Percentiles rank a stretch among this genome's conserved stretches.
These are phyloP conservation scores for Coemansia sp. DNA, from an alignment of 192 early-diverging fungal genomes.

Conservation along the genomic window DNA sequence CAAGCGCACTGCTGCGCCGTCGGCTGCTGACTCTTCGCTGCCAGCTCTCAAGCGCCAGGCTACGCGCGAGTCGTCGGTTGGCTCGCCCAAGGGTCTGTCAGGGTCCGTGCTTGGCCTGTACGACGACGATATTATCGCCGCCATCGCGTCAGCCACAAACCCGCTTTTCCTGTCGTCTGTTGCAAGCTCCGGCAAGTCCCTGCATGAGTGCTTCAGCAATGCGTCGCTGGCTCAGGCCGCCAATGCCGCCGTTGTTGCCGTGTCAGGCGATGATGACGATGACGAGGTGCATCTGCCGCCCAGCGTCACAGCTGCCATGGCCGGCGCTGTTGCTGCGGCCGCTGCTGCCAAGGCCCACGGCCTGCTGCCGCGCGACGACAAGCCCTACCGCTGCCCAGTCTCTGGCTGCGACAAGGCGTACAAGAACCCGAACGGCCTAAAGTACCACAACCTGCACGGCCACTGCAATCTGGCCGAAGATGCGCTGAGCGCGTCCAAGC, in stretches of 20 bases:
- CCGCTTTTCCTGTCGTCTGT: slow-evolving; percentile 49
- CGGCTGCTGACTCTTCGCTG: slow-evolving; percentile 11
- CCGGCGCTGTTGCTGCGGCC: slow-evolving; percentile 46
- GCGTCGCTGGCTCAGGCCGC: slow-evolving; percentile 38
- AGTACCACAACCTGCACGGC: slow-evolving; percentile 97
- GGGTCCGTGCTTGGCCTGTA: slow-evolving; percentile 47
- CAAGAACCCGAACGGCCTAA: slow-evolving; percentile 98
- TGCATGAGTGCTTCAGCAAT: slow-evolving; percentile 13
- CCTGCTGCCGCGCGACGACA: slow-evolving; percentile 60
- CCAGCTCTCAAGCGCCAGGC: slow-evolving; percentile 36
- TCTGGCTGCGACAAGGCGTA: slow-evolving; percentile 91
- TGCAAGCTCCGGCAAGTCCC: slow-evolving; percentile 16
- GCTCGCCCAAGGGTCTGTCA: slow-evolving; percentile 7
- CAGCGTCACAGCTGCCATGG: slow-evolving; percentile 57
- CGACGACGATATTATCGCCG: slow-evolving; percentile 57
- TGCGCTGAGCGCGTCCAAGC: slow-evolving; percentile 61
- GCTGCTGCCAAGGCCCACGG: slow-evolving; percentile 52
- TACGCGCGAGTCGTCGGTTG: slow-evolving; percentile 23
- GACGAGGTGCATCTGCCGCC: slow-evolving; percentile 53
- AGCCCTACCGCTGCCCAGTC: slow-evolving; percentile 88
- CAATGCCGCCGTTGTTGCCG: slow-evolving; percentile 35
- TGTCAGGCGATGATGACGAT: slow-evolving; percentile 41
- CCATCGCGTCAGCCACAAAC: slow-evolving; percentile 53
- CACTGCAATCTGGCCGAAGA: slow-evolving; percentile 73
- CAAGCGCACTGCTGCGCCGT: slow-evolving; percentile 42